A percentile compares a stretch with the other conserved stretches of the same genome.
Conservation (phyloP, 805 yeast species). For the Grigorovia jiainica region DNA sequence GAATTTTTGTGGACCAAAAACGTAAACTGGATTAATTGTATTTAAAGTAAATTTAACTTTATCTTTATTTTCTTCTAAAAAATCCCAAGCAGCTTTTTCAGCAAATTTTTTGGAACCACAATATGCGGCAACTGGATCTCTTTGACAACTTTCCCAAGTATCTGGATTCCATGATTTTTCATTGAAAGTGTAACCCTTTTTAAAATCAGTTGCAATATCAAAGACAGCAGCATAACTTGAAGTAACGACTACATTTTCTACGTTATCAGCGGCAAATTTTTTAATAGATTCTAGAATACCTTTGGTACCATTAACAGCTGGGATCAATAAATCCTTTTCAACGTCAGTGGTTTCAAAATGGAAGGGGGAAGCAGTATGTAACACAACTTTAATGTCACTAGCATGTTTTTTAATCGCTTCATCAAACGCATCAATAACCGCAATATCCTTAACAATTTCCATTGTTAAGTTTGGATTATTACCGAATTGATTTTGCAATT, state of each 20-base stretch:
- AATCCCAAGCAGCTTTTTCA: slow-evolving; percentile 54
- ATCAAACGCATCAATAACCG: slow-evolving; percentile 36
- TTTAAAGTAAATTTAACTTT: slow-evolving; percentile 34
- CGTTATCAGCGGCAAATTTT: slow-evolving; percentile 33
- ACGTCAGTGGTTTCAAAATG: slow-evolving; percentile 27
- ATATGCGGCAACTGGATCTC: slow-evolving; percentile 30
- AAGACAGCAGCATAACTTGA: slow-evolving; percentile 48
- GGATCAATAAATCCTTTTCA: slow-evolving; percentile 43
- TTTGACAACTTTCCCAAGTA: slow-evolving; percentile 12
- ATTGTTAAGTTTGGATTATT: slow-evolving; percentile 14
- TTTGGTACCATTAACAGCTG: slow-evolving; percentile 49
- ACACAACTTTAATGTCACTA: slow-evolving; percentile 31
- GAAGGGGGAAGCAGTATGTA: slow-evolving; percentile 47
- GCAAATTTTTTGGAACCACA: slow-evolving; percentile 52
- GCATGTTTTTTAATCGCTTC: slow-evolving; percentile 32
- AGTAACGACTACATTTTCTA: slow-evolving; percentile 43
- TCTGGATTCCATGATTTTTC: slow-evolving; percentile 34
- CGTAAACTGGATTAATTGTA: slow-evolving; percentile 46
- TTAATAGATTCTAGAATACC: slow-evolving; percentile 38
- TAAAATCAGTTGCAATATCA: slow-evolving; percentile 11
- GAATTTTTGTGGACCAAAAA: slow-evolving; percentile 51
- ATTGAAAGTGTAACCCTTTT: slow-evolving; percentile 13
- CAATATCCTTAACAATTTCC: slow-evolving; percentile 30
- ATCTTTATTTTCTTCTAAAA: slow-evolving; percentile 28
- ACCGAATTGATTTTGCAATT: slow-evolving; percentile 25